Evolutionary conservation across 805 yeast species (phyloP), one percentile per base, ranked within the genome.

Genomic region (Metschnikowia gelsemii): DNA sequence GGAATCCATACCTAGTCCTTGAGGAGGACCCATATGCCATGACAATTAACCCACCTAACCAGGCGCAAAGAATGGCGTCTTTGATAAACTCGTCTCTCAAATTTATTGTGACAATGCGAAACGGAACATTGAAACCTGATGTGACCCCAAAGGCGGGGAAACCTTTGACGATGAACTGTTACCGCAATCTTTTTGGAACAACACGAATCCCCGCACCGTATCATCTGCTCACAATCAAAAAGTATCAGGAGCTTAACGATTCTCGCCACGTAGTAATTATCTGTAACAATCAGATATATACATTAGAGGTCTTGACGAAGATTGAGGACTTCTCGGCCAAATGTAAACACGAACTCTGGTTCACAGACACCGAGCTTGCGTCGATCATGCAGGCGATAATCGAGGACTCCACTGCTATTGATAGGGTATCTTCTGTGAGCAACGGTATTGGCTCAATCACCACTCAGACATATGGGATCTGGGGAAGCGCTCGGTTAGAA

Each of bases 1-100:
- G 91, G 46, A 85, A 84, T 57, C 95, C 95, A 1, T 84, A 82
- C 54, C 70, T 85, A 49, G 76, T 85, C 8, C 60, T 85, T 13
- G 88, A 84, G 49, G 84, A 84, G 55, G 95, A 85, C 49, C 90
- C 91, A 1, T 70, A 79, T 47, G 71, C 78, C 13, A 63, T 63
- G 54, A 68, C 74, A 13, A 57, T 70, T 42, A 75, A 74, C 44
- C 82, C 82, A 4, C 85, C 87, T 12, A 68, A 76, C 38, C 95
- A 85, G 62, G 67, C 78, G 8, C 82, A 79, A 47, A 60, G 91
- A 26, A 82, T 90, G 7, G 79, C 90, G 2, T 80, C 76, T 20
- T 62, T 85, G 47, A 72, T 83, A 20, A 75, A 79, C 39, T 82
- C 89, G 4, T 73, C 87, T 2, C 64, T 84, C 54, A 76, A 86